Base-by-base conservation (phyloP, 2,329 filamentous ascomycete species). In the Blumeriella jaapii region DNA sequence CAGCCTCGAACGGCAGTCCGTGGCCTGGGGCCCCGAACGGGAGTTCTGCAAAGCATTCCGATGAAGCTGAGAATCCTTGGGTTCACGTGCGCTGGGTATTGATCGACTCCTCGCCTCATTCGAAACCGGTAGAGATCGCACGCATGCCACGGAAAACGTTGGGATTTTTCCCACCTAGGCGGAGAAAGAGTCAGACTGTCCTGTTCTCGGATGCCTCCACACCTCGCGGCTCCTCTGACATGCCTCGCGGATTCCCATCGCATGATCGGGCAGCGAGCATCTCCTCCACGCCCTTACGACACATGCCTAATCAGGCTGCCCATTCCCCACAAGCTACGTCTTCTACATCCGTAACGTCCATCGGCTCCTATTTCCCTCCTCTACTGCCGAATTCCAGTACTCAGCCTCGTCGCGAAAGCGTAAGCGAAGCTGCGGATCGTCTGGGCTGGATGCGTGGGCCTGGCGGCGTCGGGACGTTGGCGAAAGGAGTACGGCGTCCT, bases 81-180 rank as follows among this genome's bases (percentile, higher is more conserved):
- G 79, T 73, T 40, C 86, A 95, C 59, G 84, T 94, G 39, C 78
- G 83, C 29, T 95, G 86, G 85, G 83, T 94, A 1, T 65, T 80
- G 18, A 69, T 95, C 16, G 82, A 89, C 43, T 79, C 77, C 14
- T 70, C 71, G 44, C 63, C 65, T 25, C 62, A 67, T 31, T 57
- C 61, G 11, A 68, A 76, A 15, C 78, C 84, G 1, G 77, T 91
- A 15, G 83, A 95, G 56, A 91, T 98, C 46, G 85, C 78, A 11
- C 77, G 91, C 18, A 74, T 96, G 39, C 76, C 85, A 14, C 76
- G 83, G 38, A 77, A 78, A 59, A 71, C 80, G 2, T 68, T 95
- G 28, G 89, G 87, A 15, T 96, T 89, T 60, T 96, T 96, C 53
- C 89, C 89, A 3, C 87, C 87, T 6, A 74, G 86, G 13, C 87